Evolutionary conservation across 345 rosid species (phyloP), one percentile per base, ranked within the genome.

Genomic region (Populus pruinosa): DNA sequence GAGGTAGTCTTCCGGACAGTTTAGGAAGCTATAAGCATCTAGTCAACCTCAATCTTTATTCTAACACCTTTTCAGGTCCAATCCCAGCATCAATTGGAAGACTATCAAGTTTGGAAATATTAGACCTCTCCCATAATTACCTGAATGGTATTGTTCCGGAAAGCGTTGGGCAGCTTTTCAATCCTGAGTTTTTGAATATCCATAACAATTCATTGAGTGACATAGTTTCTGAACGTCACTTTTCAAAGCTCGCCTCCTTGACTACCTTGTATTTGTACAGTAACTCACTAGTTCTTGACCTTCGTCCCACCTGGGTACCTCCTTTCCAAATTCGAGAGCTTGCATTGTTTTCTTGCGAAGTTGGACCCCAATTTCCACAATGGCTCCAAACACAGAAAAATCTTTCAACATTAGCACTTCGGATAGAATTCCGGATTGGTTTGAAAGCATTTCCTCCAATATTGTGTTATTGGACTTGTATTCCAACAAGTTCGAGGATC

Each of bases 111-210:
- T 69, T 84, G 63, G 70, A 21, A 27, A 49, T 0, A 20, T 61
- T 81, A 25, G 1, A 6, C 5, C 43, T 84, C 23, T 5, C 16
- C 6, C 5, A 38, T 38, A 80, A 80, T 76, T 7, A 31, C 67
- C 71, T 80, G 49, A 80, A 76, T 80, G 83, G 72, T 3, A 76
- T 41, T 31, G 38, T 80, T 20, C 80, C 83, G 27, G 20, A n/a
- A 69, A 77, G 78, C 47, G 36, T 81, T 6, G 81, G 78, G 55
- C 81, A 67, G 35, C 81, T 81, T 68, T 35, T 55, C n/a, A 67
- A 44, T 2, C 47, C 77, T 56, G 66, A 67, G 10, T 1, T 4
- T 6, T 43, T 81, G 65, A 55, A 61, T 36, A 14, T 81, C 31
- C 20, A 33, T 43, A 17, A 21, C 73, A 81, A 81, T 66, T 66